A percentile compares a stretch with the other conserved stretches of the same genome.
Evolutionary conservation across 2,329 filamentous ascomycete species (phyloP).

Genomic region (Aspergillus unguis): DNA sequence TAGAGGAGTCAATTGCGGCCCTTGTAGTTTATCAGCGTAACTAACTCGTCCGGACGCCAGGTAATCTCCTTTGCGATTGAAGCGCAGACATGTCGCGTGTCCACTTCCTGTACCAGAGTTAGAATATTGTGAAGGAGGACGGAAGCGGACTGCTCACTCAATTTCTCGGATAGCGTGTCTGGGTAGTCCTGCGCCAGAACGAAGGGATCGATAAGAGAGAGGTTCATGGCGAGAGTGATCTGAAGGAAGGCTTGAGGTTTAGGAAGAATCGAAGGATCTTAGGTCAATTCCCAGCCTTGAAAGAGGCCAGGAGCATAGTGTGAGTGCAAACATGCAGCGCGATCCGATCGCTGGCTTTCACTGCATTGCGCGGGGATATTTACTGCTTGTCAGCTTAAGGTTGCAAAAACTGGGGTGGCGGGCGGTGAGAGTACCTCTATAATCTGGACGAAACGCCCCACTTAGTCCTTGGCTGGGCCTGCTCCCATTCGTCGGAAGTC

Average conservation of each 20-base stretch:
- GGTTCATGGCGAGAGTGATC: slow-evolving; percentile 55
- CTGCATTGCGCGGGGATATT: slow-evolving; percentile 9
- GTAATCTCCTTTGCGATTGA: slow-evolving; percentile 92
- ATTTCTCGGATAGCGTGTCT: slow-evolving; percentile 80
- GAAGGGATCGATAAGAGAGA: slow-evolving; percentile 69
- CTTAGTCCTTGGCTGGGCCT: neutral
- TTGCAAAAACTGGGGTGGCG: slow-evolving; percentile 14
- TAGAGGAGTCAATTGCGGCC: slow-evolving; percentile 27
- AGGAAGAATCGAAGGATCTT: slow-evolving; percentile 1
- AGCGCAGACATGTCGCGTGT: slow-evolving; percentile 68
- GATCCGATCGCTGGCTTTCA: slow-evolving; percentile 8
- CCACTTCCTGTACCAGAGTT: slow-evolving; percentile 49
- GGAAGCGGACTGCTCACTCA: slow-evolving; percentile 53
- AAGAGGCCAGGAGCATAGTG: slow-evolving; percentile 22
- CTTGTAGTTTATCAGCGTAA: slow-evolving; percentile 10
- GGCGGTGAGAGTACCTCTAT: slow-evolving; percentile 24
- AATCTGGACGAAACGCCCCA: slow-evolving; percentile 10
- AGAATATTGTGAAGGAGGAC: too few relatives aligned
- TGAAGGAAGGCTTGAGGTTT: neutral
- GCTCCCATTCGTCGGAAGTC: slow-evolving; percentile 7
- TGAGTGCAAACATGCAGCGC: slow-evolving; percentile 27
- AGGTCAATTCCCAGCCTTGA: slow-evolving; percentile 22
- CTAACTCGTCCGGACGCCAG: slow-evolving; percentile 83
- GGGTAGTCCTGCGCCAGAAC: slow-evolving; percentile 79
- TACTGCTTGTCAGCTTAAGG: slow-evolving; percentile 7